Evolutionary conservation across 2,329 filamentous ascomycete species (phyloP).

Genomic region (Xylaria sp.): DNA sequence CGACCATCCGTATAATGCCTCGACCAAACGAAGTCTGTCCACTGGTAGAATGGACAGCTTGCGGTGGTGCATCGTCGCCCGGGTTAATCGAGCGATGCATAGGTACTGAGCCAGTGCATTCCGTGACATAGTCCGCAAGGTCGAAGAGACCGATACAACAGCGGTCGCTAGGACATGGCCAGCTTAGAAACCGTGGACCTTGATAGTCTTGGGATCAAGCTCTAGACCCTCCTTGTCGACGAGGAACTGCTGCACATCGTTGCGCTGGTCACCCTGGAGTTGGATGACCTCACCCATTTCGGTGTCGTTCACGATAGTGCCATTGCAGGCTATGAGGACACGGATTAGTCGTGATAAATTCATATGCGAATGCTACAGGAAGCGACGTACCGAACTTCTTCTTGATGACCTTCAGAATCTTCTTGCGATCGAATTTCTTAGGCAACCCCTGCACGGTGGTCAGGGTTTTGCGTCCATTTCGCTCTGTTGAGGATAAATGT

Average conservation of each 20-base stretch:
- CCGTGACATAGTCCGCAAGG: conserved; percentile 21
- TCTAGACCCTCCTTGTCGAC: conserved; percentile 91
- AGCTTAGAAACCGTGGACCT: conserved; percentile 65
- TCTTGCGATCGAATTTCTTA: conserved; percentile 99
- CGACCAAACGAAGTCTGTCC: conserved; percentile 27
- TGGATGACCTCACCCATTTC: conserved; percentile 99
- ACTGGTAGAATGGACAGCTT: conserved; percentile 23
- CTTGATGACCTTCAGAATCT: conserved; percentile 99
- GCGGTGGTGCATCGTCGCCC: conserved; percentile 20
- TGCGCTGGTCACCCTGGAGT: conserved; percentile 98
- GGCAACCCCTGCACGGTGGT: conserved; percentile 98
- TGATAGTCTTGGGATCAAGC: conserved; percentile 94
- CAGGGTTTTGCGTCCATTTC: conserved; percentile 99
- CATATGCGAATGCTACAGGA: background rate
- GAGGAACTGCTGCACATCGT: conserved; percentile 97
- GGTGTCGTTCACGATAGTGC: conserved; percentile 91
- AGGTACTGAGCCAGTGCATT: conserved; percentile 18
- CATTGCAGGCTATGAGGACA: conserved; percentile 79
- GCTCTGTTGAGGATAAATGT: conserved; percentile 59
- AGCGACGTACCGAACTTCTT: conserved; percentile 76
- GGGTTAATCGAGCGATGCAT: conserved; percentile 8
- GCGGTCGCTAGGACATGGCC: conserved; percentile 32
- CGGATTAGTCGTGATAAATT: background rate
- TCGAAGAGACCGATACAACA: conserved; percentile 23
- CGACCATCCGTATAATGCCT: conserved; percentile 32